Evolutionary conservation across 768 basidiomycete species (phyloP), one percentile per base, ranked within the genome.

Genomic region (Termitomyces sp.): DNA sequence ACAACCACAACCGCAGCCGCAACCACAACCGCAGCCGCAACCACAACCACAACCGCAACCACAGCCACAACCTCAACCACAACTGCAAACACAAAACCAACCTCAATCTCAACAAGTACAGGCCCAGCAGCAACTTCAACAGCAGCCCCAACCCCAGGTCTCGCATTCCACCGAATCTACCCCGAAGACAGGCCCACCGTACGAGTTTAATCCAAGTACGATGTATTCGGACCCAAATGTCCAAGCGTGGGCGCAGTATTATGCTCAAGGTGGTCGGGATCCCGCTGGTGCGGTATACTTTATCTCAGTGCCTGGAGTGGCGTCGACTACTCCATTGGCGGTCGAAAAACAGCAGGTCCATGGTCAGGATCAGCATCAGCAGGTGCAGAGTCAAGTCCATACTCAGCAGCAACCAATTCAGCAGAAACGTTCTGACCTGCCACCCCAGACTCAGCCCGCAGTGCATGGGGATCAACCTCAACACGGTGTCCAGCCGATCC

Each of bases 191-290:
- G 76, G 76, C n/a, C 76, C 78, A 19, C 81, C 82, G 15, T 78
- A 78, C 64, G 65, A 73, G 9, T 92, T 79, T 63, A 82, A 90
- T 60, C 87, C 88, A 4, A 77, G 74, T 28, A 71, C 74, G 47
- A 83, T 82, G 21, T 93, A 93, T 61, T 70, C 82, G 15, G 90
- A 93, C 66, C 80, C 83, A 53, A 90, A 90, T 58, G 89, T 85
- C 21, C 90, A 92, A 65, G 88, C 87, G 0, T 93, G 90, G 90
- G 90, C 88, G 6, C 80, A 84, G 60, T 93, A 93, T 68, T 93
- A 93, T 65, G 84, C 85, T 0, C 81, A 85, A 56, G 91, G 91
- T 24, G 90, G 90, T 3, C 80, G 70, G 45, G 90, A 92, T 56
- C 67, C 75, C 0, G 82, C 87, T 5, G 91, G 91, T 9, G 74